These are phyloP conservation scores for Linum tenue DNA, from an alignment of 345 rosid genomes.

Conservation along the genomic window DNA sequence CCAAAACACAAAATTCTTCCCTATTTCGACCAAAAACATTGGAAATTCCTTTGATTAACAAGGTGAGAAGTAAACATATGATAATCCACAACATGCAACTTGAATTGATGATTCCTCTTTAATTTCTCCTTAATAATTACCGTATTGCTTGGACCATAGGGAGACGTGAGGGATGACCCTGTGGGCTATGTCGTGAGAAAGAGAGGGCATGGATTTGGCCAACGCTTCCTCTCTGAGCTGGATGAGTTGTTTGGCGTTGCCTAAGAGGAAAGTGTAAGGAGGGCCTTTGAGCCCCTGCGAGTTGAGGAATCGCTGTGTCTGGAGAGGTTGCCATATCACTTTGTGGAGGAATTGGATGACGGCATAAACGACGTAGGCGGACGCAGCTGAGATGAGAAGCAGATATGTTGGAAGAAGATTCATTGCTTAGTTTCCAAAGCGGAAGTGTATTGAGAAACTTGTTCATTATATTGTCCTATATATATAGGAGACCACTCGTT, in stretches of 20 bases:
- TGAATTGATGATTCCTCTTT: no score
- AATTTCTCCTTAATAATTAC: not conserved
- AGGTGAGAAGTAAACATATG: not conserved
- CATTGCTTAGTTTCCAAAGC: no score
- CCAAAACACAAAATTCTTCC: not conserved
- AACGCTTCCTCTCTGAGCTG: not conserved
- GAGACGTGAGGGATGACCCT: not conserved
- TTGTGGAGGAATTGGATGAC: not conserved
- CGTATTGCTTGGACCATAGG: not conserved
- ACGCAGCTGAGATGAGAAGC: no score
- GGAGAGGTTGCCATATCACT: not conserved
- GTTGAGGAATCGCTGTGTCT: not conserved
- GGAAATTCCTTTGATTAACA: no score
- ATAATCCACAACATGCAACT: not conserved
- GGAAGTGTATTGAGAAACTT: no score
- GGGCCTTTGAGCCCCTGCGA: not conserved
- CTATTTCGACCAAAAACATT: not conserved
- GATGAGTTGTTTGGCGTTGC: not conserved
- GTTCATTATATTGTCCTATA: no score
- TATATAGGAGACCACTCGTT: no score
- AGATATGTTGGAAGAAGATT: no score
- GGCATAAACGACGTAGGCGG: not conserved
- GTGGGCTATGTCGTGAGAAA: not conserved
- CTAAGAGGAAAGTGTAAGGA: not conserved
- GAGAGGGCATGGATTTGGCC: not conserved